phyloP scores from a whole-genome alignment of 441 rosid genomes.

The Adansonia grandidieri region DNA sequence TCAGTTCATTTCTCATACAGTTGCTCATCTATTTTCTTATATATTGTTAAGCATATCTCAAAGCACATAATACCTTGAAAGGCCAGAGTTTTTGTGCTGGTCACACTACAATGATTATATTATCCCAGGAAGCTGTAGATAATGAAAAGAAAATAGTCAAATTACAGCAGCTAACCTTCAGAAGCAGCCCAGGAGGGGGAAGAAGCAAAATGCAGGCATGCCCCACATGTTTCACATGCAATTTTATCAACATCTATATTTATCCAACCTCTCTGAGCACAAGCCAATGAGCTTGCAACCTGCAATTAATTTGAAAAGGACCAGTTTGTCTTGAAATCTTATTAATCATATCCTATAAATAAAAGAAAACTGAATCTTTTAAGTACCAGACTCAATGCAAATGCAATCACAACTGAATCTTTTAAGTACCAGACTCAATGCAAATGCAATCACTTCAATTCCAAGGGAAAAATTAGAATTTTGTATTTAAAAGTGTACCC shows the following conservation, averaged over 20 bases:
- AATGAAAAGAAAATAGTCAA: slow-evolving; percentile 8
- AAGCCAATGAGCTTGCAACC: slow-evolving; percentile 65
- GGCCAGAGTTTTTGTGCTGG: background rate
- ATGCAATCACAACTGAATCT: slow-evolving; percentile 1
- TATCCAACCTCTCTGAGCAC: slow-evolving; percentile 87
- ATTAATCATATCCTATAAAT: background rate
- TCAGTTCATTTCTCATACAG: background rate
- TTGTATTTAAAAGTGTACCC: background rate
- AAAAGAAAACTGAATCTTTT: background rate
- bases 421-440: background rate
- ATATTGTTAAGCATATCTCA: slow-evolving; percentile 1
- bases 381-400: background rate
- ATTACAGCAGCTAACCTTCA: slow-evolving; percentile 52
- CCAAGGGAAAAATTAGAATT: background rate
- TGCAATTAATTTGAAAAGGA: slow-evolving; percentile 35
- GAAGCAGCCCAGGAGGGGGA: slow-evolving; percentile 43
- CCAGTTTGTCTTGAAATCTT: background rate
- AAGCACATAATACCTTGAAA: slow-evolving; percentile 4
- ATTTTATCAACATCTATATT: slow-evolving; percentile 61
- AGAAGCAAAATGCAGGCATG: slow-evolving; percentile 50
- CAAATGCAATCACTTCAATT: background rate
- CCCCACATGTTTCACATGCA: slow-evolving; percentile 75
- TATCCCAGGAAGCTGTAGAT: slow-evolving; percentile 14
- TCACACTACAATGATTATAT: slow-evolving; percentile 13
- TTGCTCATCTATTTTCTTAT: slow-evolving; percentile 8